These are phyloP conservation scores for Casuarina cunninghamiana DNA, from an alignment of 306 rosid species.

Conservation along the genomic window DNA sequence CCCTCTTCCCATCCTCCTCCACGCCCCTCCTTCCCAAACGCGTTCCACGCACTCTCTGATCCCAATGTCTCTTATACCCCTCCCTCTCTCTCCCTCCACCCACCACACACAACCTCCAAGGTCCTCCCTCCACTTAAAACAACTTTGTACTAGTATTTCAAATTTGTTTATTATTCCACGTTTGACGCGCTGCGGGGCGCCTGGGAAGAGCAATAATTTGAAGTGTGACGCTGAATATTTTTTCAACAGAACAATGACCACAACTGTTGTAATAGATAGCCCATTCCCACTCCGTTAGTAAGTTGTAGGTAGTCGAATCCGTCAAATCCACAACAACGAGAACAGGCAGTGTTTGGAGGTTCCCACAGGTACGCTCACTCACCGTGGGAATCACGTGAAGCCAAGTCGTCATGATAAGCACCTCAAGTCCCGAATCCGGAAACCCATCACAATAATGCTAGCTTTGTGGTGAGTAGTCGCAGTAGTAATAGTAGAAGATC, in stretches of 20 bases:
- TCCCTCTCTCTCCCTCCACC: no score
- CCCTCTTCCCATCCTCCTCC: constrained; percentile 23
- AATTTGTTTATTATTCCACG: no score
- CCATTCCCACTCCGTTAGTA: constrained; percentile 41
- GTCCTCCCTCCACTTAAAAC: no score
- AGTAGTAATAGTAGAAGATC: constrained; percentile 18
- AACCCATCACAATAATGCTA: constrained; percentile 22
- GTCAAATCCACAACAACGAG: constrained; percentile 38
- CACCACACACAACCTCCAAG: no score
- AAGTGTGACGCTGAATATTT: constrained; percentile 2
- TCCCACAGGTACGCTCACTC: not conserved
- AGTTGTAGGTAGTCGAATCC: constrained; percentile 54
- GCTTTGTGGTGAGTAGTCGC: constrained; percentile 33
- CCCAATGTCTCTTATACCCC: constrained; percentile 29
- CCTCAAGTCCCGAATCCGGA: constrained; percentile 48
- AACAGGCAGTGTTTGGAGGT: constrained; percentile 50
- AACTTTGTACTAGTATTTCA: no score
- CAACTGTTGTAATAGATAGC: constrained; percentile 12
- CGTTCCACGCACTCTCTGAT: constrained; percentile 33
- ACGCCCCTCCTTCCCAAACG: constrained; percentile 23
- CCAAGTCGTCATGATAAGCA: constrained; percentile 50
- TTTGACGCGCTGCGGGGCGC: not conserved
- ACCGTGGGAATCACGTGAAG: constrained; percentile 75
- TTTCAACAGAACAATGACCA: constrained; percentile 36
- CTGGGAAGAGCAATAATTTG: not conserved